Conservation (phyloP, 352 stramenopile genomes). For the Globisporangium spiculum region DNA sequence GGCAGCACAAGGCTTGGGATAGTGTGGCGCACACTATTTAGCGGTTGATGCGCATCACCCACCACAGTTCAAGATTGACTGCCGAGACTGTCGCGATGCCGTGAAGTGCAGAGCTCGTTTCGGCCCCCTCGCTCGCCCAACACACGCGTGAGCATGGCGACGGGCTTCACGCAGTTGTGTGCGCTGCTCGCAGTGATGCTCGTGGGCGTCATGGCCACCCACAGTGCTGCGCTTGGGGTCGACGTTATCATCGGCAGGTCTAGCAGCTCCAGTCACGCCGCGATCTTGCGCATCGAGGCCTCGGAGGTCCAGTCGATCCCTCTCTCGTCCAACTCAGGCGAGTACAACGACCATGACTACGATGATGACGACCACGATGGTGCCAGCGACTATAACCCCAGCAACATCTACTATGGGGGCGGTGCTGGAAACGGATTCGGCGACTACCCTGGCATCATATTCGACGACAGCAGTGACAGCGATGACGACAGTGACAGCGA, state of each 20-base stretch:
- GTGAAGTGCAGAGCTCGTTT: not conserved
- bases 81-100: no score
- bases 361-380: not conserved
- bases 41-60: not conserved
- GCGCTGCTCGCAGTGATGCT: not conserved
- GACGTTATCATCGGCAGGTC: no score
- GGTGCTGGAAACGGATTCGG: not conserved
- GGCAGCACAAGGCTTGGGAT: not conserved
- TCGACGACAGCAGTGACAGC: constrained; percentile 1
- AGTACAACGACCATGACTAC: not conserved
- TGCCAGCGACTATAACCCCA: not conserved
- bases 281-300: not conserved
- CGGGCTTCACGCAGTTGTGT: not conserved
- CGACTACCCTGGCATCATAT: not conserved
- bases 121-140: no score
- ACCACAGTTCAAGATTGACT: not conserved
- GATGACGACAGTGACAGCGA: not conserved
- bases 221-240: not conserved
- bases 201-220: not conserved
- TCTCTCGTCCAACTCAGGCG: not conserved
- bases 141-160: not conserved
- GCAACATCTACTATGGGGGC: not conserved
- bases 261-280: not conserved
- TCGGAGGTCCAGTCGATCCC: constrained; percentile 2
- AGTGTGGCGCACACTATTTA: not conserved